Conservation (phyloP, 2,329 filamentous ascomycete species). For the Escovopsis weberi region DNA sequence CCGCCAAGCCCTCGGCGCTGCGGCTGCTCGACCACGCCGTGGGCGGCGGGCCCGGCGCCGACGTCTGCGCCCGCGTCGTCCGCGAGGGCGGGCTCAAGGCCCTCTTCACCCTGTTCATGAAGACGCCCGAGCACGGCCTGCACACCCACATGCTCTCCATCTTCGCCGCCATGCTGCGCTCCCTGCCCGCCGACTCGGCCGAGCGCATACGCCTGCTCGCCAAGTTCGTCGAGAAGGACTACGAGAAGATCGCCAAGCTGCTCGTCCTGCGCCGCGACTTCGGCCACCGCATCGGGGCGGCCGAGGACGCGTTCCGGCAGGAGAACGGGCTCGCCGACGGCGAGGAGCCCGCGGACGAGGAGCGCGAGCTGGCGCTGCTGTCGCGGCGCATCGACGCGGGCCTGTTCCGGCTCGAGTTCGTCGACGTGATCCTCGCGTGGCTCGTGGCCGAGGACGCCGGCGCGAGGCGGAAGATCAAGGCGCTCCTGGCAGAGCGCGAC, state of each 20-base stretch:
- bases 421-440: conserved; percentile 82
- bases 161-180: conserved; percentile 67
- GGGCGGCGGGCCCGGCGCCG: conserved; percentile 27
- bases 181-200: conserved; percentile 62
- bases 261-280: conserved; percentile 60
- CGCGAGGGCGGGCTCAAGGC: conserved; percentile 75
- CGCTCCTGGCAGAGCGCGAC: conserved; percentile 51
- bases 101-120: conserved; percentile 78
- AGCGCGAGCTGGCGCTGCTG: conserved; percentile 56
- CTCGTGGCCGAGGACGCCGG: conserved; percentile 77
- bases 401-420: conserved; percentile 65
- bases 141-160: conserved; percentile 75
- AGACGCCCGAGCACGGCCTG: conserved; percentile 53
- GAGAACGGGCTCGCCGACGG: background rate
- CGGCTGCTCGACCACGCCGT: conserved; percentile 76
- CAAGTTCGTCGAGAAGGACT: conserved; percentile 92
- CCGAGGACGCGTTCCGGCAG: conserved; percentile 32
- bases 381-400: conserved; percentile 69
- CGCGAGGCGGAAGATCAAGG: conserved; percentile 48
- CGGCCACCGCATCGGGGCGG: conserved; percentile 42
- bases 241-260: conserved; percentile 67
- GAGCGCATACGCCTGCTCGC: conserved; percentile 71
- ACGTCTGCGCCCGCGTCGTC: conserved; percentile 62
- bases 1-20: conserved; percentile 63
- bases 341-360: conserved; percentile 12